Base-by-base conservation (phyloP, 352 stramenopile genomes). In the Pythium sukuiense region DNA sequence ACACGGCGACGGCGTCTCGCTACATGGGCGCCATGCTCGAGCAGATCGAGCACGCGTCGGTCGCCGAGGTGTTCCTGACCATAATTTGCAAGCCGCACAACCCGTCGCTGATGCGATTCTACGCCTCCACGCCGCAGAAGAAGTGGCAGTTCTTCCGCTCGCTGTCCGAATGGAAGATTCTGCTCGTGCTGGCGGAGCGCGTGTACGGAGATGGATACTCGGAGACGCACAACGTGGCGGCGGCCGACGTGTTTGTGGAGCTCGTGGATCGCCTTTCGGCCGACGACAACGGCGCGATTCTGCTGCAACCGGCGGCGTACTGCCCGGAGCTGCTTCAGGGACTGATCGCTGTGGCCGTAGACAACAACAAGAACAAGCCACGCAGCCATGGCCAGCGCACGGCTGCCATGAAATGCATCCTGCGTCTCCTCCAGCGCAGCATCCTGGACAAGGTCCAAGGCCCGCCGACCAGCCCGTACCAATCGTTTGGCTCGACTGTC, bases 81-180 rank as follows among this genome's bases (percentile, higher is more conserved):
- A 70, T 96, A 52, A 77, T 97, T 5, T 93, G 85, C 73, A 91
- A 92, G 59, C 85, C 87, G n/a, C 86, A 94, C 65, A 92, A 80
- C 55, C 78, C 87, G 20, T 73, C 79, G 24, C 59, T 88, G 11
- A 77, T 92, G 72, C 76, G 81, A 37, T 89, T 85, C 55, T 95
- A 95, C 61, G 24, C 71, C 26, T 81, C 70, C 11, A 85, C 84
- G 35, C 83, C 85, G 6, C 77, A 81, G 50, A 92, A 89, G 54
- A 97, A 97, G 64, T 96, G 89, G 88, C 73, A 83, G 53, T 93
- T 97, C 61, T 97, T 95, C 76, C 76, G 81, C 35, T 74, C 83
- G 6, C 63, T 97, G 32, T 77, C 89, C 30, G 90, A 97, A 55
- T 96, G 90, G 86, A 95, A 96, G 41, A 59, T 97, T 61, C 72